Base-by-base conservation (phyloP, 2,329 filamentous ascomycete species). In the Lecanicillium sp. region DNA sequence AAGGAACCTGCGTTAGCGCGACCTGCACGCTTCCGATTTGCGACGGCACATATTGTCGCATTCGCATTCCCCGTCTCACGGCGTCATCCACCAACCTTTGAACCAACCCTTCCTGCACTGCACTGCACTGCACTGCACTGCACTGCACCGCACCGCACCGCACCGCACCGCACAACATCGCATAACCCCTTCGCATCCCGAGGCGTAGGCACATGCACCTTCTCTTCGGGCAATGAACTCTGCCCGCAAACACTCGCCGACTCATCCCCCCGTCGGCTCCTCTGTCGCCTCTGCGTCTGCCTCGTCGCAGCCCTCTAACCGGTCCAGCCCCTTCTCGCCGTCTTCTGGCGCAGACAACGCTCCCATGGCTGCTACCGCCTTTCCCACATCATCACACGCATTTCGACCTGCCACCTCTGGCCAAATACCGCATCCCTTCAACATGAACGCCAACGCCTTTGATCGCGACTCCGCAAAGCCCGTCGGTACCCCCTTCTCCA, bases 281-380 rank as follows among this genome's bases (percentile, higher is more conserved):
- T 51, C 56, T 48, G 51, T 52, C 54, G 58, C 61, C 49, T 59
- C 60, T 26, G 51, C 52, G 9, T 41, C 56, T 49, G 48, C 39
- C 49, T 47, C 57, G 53, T 33, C 49, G 40, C 57, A 54, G 37
- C 55, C 55, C 54, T 55, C 55, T 49, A 66, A 52, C 55, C 62
- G 62, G 56, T 53, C 59, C 42, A 67, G 59, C 47, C 61, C 61
- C n/a, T 62, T 62, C 48, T 49, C 58, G 42, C 55, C 59, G 26
- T 64, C 62, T 48, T 60, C 59, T 51, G 46, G 47, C 44, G 45
- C 49, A 21, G 39, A 50, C 15, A 41, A 49, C 24, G 51, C 49
- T 42, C 58, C 62, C 53, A 77, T 78, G 74, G 65, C 72, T 52
- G 61, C 71, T 35, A 62, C 66, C 51, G 76, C 70, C 56, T 58